Conservation (phyloP, 441 rosid species). For the Metrosideros polymorpha region DNA sequence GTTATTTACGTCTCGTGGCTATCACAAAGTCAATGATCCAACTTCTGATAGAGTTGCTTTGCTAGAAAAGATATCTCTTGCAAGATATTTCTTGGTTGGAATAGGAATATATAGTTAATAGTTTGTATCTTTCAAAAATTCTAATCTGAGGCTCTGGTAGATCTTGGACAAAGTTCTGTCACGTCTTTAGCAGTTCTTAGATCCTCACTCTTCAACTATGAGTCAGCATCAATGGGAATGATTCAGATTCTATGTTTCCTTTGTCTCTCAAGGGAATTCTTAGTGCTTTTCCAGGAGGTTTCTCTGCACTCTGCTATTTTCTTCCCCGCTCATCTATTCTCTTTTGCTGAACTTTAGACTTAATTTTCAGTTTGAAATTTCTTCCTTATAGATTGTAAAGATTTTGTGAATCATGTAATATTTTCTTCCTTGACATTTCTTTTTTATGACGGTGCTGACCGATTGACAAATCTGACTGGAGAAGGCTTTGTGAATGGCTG, state of each 20-base stretch:
- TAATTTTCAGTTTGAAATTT: not conserved
- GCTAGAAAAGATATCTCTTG: not conserved
- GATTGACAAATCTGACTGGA: not conserved
- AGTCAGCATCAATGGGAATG: not conserved
- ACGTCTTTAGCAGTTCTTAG: not conserved
- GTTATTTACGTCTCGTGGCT: not conserved
- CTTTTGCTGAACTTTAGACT: not conserved
- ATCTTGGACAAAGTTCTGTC: not conserved
- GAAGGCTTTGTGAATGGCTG: not conserved
- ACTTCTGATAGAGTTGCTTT: not conserved
- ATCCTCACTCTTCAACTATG: not conserved
- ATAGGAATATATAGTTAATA: not conserved
- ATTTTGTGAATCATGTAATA: not conserved
- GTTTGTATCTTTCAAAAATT: not conserved
- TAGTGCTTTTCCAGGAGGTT: not conserved
- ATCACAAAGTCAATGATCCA: not conserved
- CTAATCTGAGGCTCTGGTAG: not conserved
- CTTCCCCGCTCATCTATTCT: not conserved
- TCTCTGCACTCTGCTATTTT: not conserved
- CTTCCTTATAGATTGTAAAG: not conserved
- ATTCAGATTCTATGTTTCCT: not conserved
- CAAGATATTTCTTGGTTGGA: not conserved
- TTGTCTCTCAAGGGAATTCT: not conserved
- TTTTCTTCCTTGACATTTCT: not conserved
- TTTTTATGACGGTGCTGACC: not conserved